Conservation (phyloP, 1,139 yeast genomes). For the Magnusiomyces fungicola region DNA sequence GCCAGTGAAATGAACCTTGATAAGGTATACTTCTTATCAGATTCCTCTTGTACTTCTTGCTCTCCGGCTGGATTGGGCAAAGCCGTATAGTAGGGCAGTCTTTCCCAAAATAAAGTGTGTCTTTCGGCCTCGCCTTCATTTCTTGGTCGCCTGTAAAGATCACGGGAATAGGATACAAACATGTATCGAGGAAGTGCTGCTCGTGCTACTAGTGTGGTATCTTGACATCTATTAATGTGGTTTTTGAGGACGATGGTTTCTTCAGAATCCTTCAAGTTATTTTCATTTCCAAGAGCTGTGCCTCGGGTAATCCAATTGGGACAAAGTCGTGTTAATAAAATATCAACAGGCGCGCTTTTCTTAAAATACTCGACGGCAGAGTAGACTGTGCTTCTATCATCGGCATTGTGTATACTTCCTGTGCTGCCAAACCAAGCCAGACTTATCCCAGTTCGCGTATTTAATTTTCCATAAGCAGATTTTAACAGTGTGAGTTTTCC, state of each 20-base stretch:
- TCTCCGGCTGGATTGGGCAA: conserved; percentile 9
- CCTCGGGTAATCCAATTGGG: neutral
- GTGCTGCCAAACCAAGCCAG: conserved; percentile 5
- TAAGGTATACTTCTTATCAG: conserved; percentile 1
- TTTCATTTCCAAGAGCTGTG: neutral
- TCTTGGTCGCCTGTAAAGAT: conserved; percentile 1
- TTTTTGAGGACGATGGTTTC: neutral
- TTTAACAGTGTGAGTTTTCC: conserved; percentile 1
- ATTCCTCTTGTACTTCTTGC: neutral
- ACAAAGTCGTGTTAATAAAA: conserved; percentile 1
- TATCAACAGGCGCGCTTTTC: conserved; percentile 2
- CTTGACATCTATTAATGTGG: neutral
- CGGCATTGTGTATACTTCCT: neutral
- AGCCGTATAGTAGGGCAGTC: conserved; percentile 22
- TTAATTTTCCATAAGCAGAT: conserved; percentile 2
- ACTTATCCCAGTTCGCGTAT: neutral
- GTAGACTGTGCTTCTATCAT: neutral
- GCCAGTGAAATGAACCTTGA: conserved; percentile 26
- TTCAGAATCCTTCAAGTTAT: conserved; percentile 5
- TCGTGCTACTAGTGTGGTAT: neutral
- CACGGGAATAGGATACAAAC: conserved; percentile 16
- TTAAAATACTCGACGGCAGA: neutral
- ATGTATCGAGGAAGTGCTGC: conserved; percentile 20
- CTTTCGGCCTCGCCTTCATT: neutral
- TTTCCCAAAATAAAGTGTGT: conserved; percentile 21